Base-by-base conservation (phyloP, 495 filamentous ascomycete genomes). In the Astrocystis sublimbata region DNA sequence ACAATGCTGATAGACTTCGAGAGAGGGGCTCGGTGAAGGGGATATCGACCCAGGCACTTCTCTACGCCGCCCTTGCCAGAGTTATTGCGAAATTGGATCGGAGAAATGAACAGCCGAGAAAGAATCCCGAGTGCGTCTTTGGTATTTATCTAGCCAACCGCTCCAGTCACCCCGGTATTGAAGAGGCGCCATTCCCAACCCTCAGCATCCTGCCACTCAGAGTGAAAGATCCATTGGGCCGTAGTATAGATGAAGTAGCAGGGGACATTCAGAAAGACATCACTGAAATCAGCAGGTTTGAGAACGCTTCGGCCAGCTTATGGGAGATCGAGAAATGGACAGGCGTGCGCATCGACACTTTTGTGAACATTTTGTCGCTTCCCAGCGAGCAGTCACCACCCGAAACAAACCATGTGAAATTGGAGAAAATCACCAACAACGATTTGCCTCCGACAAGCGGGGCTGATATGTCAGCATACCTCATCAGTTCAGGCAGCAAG, bases 361-460 rank as follows among this genome's bases (percentile, higher is more conserved):
- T 81, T 70, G 83, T 87, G 45, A 88, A 88, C 63, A 86, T 86
- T 51, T 66, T 87, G 26, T 73, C 72, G 53, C 61, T 73, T 6
- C 76, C 78, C 9, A 36, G 21, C 17, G 54, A 59, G 61, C 17
- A n/a, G 36, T 9, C 56, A 67, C 53, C 46, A 61, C 26, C 26
- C 23, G 42, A 33, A 53, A n/a, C 45, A 31, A 59, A 52, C 1
- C 31, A 36, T 35, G 7, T 61, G 23, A 71, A 46, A 24, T 60
- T 71, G 57, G 54, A 64, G 15, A 57, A 72, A 36, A 36, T 60
- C 5, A 1, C 45, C 13, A 42, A 38, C 31, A 17, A 43, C 6
- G 57, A 63, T 30, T 51, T 5, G 0, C 24, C 47, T 19, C 8
- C 35, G 7, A 6, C 7, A 23, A 26, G 12, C 6, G 33, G 26